Base-by-base conservation (phyloP, 768 basidiomycete species). In the Rhodocollybia butyracea region DNA sequence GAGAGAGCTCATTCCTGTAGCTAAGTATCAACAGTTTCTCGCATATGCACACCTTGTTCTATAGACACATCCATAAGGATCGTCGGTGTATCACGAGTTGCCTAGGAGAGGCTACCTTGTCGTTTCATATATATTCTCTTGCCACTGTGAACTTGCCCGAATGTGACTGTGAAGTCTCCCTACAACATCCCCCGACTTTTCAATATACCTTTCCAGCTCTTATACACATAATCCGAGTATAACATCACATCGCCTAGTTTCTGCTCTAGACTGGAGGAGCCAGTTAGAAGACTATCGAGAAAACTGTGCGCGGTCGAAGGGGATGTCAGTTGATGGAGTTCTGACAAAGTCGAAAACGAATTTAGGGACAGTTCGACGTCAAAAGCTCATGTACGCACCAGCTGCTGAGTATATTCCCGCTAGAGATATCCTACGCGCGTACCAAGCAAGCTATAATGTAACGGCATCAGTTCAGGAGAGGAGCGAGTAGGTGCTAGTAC, bases 301-400 rank as follows among this genome's bases (percentile, higher is more conserved):
- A 94, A 91, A 2, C 73, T 68, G 27, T 73, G 69, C 0, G 88
- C 83, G 2, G 89, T 89, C 12, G 72, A 63, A 3, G 91, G 88
- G 1, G 91, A 93, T 0, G 82, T 78, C n/a, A 94, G 64, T 64
- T 94, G 91, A 63, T 92, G 91, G 15, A 94, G 73, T 69, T 93
- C 91, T 85, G 47, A 39, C 45, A 53, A 59, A 30, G 53, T 24
- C n/a, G 10, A 46, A 41, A 38, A 24, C 38, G 21, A 24, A 12
- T 39, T 27, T 32, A 19, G 12, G 8, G 57, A 13, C 41, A 19
- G 30, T 15, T 8, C 21, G 15, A 45, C 26, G 27, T 38, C 7
- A 41, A n/a, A 15, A 19, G 17, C 39, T 19, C 31, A 46, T 22
- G 11, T 8, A 51, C 73, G 34, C 56, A 85, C 86, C 86, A 58